phyloP scores from a whole-genome alignment of 1,284 basidiomycete genomes.

The Cystobasidiaceae sp. region DNA sequence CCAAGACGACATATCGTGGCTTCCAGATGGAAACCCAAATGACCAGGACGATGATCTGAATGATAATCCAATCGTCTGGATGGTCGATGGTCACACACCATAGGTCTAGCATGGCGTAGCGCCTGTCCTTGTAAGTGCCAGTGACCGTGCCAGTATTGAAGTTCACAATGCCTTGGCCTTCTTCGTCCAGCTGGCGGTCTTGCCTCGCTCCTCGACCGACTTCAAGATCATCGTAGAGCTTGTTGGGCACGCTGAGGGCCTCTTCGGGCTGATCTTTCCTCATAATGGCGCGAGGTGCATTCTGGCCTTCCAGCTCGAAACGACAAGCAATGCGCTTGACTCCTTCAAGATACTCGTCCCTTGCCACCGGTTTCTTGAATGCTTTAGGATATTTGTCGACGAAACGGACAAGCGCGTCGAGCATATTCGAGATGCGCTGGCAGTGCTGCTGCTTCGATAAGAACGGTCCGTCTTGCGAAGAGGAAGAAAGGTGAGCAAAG shows the following conservation, averaged over 20 bases:
- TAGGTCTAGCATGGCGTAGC: neutral
- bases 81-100: neutral
- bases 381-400: neutral
- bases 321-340: neutral
- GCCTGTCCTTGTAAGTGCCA: neutral
- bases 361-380: neutral
- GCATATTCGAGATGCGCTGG: neutral
- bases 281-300: neutral
- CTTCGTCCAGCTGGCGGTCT: neutral
- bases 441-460: neutral
- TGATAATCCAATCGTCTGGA: conserved; percentile 1
- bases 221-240: neutral
- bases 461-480: neutral
- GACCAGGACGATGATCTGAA: neutral
- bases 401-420: neutral
- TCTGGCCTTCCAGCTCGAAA: neutral
- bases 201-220: conserved; percentile 5
- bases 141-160: neutral
- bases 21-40: neutral
- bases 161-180: conserved; percentile 1
- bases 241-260: neutral
- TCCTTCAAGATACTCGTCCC: neutral
- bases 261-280: neutral
- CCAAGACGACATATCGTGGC: neutral
- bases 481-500: neutral